These are phyloP conservation scores for Lyophyllum semitale DNA, from an alignment of 768 basidiomycete genomes.

Conservation along the genomic window DNA sequence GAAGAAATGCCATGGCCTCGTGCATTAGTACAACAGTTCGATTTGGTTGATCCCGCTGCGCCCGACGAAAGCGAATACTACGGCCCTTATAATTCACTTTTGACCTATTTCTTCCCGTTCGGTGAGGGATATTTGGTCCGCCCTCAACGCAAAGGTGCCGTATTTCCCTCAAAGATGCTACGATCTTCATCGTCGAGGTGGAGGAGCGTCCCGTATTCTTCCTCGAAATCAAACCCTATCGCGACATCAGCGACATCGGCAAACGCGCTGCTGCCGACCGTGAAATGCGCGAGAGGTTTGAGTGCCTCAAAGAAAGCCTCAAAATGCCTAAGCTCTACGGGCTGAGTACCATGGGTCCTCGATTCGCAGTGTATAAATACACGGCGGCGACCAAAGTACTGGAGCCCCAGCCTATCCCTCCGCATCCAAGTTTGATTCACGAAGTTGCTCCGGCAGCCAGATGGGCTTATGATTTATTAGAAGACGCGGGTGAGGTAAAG, in stretches of 20 bases:
- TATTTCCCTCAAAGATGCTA: background rate
- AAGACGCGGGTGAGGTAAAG: conserved; percentile 14
- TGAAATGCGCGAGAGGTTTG: conserved; percentile 25
- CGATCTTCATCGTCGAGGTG: background rate
- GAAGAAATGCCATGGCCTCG: background rate
- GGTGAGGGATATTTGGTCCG: background rate
- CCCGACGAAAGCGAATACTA: background rate
- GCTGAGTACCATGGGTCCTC: conserved; percentile 26
- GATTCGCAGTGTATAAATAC: conserved; percentile 22
- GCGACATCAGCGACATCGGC: conserved; percentile 9
- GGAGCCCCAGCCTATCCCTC: conserved; percentile 14
- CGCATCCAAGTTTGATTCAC: conserved; percentile 17
- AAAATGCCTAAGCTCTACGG: conserved; percentile 21
- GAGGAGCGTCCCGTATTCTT: conserved; percentile 19
- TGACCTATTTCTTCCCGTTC: background rate
- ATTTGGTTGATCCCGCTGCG: background rate
- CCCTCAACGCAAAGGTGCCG: background rate
- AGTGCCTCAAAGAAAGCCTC: conserved; percentile 14
- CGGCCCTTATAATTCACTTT: background rate
- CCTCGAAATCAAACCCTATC: conserved; percentile 26
- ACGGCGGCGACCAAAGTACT: conserved; percentile 15
- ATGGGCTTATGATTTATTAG: conserved; percentile 26
- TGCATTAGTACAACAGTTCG: background rate
- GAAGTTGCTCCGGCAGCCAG: conserved; percentile 27
- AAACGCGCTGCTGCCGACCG: conserved; percentile 23